Base-by-base conservation (phyloP, 495 filamentous ascomycete genomes). In the Endocarpon pusillum region DNA sequence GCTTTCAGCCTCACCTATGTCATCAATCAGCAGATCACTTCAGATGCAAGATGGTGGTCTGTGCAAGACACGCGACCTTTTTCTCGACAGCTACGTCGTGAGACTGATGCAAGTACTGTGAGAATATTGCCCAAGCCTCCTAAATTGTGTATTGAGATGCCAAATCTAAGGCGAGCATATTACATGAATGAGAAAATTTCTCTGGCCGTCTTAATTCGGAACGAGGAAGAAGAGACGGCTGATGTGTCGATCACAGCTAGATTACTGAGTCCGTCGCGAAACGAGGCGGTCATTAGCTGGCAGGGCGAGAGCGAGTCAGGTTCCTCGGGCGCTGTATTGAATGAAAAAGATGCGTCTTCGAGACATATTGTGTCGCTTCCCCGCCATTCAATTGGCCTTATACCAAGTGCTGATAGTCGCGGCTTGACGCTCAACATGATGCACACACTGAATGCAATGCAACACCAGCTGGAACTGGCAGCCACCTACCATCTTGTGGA, bases 81-180 rank as follows among this genome's bases (percentile, higher is more conserved):
- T 14, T 6, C 5, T 14, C 28, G 28, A 7, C 28, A 61, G 42
- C 60, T 50, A 21, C 29, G 78, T 3, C 54, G 63, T 16, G 55
- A 66, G 25, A 39, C 44, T 17, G 58, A 68, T 22, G 57, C 67
- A 8, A 58, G 61, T 12, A 41, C 55, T 41, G 64, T 78, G 20
- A 79, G 67, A 30, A 73, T 96, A 21, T 61, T 83, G 36, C 89
- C 87, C 3, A 79, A 89, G 47, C 89, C 89, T 25, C 89, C 89
- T 0, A 96, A 94, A 49, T 75, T 99, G 54, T 71, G 79, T 39
- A 67, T 96, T 21, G 63, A 58, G 18, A 52, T 79, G 15, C 57
- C 66, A 2, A 64, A 70, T 29, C 53, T 77, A 29, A 59, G 61
- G 36, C 60, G 70, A 16, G 71, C 78, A 21, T 91, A 89, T 52